A percentile compares a stretch with the other conserved stretches of the same genome.
These are phyloP conservation scores for Cutaneotrichosporon mucoides DNA, from an alignment of 1,284 basidiomycete species.

Conservation along the genomic window DNA sequence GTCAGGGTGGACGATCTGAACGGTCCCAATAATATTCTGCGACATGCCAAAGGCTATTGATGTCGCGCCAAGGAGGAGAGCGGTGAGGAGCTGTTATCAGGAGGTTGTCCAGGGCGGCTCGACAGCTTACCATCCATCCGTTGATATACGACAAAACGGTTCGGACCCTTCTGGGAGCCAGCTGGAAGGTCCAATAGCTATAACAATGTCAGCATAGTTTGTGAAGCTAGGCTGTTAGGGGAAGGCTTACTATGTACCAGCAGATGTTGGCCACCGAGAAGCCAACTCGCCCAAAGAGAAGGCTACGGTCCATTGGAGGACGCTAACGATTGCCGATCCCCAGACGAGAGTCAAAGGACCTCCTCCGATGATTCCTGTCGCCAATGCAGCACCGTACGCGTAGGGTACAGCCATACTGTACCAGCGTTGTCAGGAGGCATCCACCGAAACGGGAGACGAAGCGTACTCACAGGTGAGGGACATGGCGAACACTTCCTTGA, in stretches of 20 bases:
- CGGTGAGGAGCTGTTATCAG: conserved; percentile 8
- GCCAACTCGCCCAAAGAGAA: conserved; percentile 15
- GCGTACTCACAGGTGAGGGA: conserved; percentile 10
- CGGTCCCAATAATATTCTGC: conserved; percentile 16
- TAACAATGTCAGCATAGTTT: no score
- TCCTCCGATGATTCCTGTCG: conserved; percentile 12
- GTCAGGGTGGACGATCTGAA: conserved; percentile 13
- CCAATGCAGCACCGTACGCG: conserved; percentile 10
- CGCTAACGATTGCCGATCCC: conserved; percentile 14
- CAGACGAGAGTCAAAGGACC: conserved; percentile 15
- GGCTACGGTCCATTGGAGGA: conserved; percentile 10
- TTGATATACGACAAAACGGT: conserved; percentile 17
- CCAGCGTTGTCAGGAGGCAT: not conserved
- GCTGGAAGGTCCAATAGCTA: conserved; percentile 20
- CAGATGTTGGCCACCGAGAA: conserved; percentile 16
- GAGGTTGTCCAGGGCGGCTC: not conserved
- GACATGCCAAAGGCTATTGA: conserved; percentile 15
- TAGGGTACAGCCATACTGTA: conserved; percentile 17
- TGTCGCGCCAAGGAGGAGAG: conserved; percentile 12
- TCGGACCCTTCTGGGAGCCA: conserved; percentile 12
- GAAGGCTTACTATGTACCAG: conserved; percentile 11
- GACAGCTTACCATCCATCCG: conserved; percentile 10
- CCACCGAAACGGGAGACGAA: no score
- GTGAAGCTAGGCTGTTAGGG: not conserved
- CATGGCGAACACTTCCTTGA: conserved; percentile 11